Percentiles rank a stretch among this genome's conserved stretches.
These are phyloP conservation scores for Tetramitus jugosus DNA, from an alignment of 208 protist species.

Conservation along the genomic window DNA sequence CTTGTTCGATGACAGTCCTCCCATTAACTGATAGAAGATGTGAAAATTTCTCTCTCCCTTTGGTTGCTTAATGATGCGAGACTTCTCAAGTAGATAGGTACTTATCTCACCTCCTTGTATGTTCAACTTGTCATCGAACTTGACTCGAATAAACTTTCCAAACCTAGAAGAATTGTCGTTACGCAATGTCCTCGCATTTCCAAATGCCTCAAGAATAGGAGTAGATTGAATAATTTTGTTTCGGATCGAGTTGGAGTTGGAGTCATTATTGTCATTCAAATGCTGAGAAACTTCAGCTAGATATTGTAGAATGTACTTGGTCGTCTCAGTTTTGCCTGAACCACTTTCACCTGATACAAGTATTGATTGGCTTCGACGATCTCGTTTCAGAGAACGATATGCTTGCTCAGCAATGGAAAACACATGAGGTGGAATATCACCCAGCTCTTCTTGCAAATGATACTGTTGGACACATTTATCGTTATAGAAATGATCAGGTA, in stretches of 20 bases:
- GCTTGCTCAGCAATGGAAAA: conserved; percentile 15
- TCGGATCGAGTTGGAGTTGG: background rate
- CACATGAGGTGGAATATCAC: conserved; percentile 1
- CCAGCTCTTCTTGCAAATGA: background rate
- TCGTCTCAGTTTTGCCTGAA: conserved; percentile 42
- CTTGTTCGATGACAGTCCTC: conserved; percentile 32
- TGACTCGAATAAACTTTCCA: conserved; percentile 51
- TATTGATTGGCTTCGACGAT: background rate
- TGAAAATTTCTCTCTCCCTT: conserved; percentile 28
- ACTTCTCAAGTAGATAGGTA: conserved; percentile 31
- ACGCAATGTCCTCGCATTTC: conserved; percentile 49
- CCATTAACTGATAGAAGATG: conserved; percentile 62
- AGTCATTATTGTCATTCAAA: background rate
- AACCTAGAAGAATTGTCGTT: conserved; percentile 54
- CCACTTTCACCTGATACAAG: background rate
- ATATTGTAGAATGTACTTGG: conserved; percentile 50
- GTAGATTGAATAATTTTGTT: background rate
- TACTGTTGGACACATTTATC: background rate
- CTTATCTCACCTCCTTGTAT: conserved; percentile 32
- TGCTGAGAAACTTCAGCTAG: conserved; percentile 39
- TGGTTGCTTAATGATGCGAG: conserved; percentile 20
- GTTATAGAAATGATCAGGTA: background rate
- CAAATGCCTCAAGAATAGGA: conserved; percentile 52
- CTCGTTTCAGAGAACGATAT: background rate
- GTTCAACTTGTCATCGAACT: conserved; percentile 27